Evolutionary conservation across 305 asterid species (phyloP), one percentile per base, ranked within the genome.

Genomic region (Caryopteris hybrid): DNA sequence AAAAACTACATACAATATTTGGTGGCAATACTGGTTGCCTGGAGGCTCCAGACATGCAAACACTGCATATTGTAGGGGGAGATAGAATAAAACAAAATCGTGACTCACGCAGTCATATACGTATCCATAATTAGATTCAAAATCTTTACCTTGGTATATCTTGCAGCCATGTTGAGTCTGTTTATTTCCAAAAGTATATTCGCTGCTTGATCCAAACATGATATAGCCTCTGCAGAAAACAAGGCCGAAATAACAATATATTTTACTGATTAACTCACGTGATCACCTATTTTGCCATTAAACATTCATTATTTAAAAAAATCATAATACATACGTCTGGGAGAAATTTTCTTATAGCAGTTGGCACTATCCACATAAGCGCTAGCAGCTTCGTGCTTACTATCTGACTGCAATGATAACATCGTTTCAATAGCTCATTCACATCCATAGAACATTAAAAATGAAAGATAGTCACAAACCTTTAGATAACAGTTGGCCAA

Each of bases 291-390:
- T 54, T 41, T 41, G 25, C 21, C 7, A 20, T 34, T 43, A 20
- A 34, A 38, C 22, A 48, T 8, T 47, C 20, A 42, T 17, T 27
- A 52, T 8, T 12, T 14, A 43, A 43, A 7, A 16, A 22, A 46
- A 76, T 39, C 16, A 17, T 27, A n/a, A 43, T 25, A 42, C 80
- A 51, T 43, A 80, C 85, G 72, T 72, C 74, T 80, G 68, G 66
- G 64, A 31, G 82, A 77, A 20, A 61, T 74, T 65, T 80, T 80
- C 82, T 77, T 80, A 27, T 77, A 80, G 74, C 85, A 80, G 48
- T 74, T 77, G 31, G 82, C 85, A 22, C 76, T 76, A 71, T 77
- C 85, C 61, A 74, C 78, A 64, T 74, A 80, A 31, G 82, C 82
- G 33, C 60, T 80, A 3, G 82, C 79, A 74, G 82, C 85, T 77